A percentile compares a stretch with the other conserved stretches of the same genome.
These are phyloP conservation scores for Acacia crassicarpa DNA, from an alignment of 306 rosid species.

Conservation along the genomic window DNA sequence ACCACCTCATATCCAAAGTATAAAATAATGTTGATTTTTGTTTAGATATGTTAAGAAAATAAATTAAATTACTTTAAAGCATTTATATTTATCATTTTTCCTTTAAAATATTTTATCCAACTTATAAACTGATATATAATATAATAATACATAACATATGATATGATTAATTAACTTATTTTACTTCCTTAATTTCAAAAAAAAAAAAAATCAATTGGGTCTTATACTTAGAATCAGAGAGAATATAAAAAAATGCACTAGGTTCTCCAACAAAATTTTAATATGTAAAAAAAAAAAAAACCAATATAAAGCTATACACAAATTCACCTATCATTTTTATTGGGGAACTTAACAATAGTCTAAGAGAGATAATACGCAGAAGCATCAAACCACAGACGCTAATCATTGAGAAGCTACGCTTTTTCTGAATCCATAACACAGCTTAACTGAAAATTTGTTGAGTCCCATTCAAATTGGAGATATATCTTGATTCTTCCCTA, in stretches of 20 bases:
- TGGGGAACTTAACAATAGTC: neutral
- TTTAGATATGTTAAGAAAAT: too few species aligned
- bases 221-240: too few species aligned
- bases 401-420: neutral
- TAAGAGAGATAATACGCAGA: neutral
- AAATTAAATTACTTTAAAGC: too few species aligned
- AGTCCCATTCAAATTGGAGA: constrained; percentile 22
- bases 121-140: too few species aligned
- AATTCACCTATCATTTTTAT: neutral
- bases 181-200: too few species aligned
- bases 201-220: too few species aligned
- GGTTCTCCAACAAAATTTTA: neutral
- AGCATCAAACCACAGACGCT: neutral
- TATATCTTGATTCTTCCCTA: constrained; percentile 27
- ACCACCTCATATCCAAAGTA: too few species aligned
- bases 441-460: neutral
- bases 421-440: constrained; percentile 18
- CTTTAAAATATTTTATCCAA: too few species aligned
- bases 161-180: too few species aligned
- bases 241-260: neutral
- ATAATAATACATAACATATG: too few species aligned
- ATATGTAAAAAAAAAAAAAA: neutral
- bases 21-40: too few species aligned
- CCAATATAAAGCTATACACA: neutral
- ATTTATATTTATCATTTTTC: too few species aligned